Evolutionary conservation across 495 filamentous ascomycete species (phyloP).

Genomic region (Cudoniella acicularis): DNA sequence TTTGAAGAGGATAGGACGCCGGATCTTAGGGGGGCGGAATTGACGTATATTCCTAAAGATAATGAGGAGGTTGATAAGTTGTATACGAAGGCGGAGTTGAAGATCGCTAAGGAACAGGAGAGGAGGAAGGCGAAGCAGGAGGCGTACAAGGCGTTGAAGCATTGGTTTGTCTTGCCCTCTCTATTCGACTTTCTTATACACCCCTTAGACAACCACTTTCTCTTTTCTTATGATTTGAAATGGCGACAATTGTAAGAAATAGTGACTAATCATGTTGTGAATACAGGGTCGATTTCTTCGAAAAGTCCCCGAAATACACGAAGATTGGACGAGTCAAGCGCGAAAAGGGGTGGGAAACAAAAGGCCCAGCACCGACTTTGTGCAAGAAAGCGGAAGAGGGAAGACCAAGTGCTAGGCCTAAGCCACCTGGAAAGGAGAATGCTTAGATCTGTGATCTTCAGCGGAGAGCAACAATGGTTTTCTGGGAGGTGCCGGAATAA

Average conservation of each 20-base stretch:
- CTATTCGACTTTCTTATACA: not conserved
- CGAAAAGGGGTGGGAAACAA: conserved; percentile 43
- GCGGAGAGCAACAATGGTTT: no score
- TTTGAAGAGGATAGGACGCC: conserved; percentile 80
- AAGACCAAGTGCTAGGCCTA: conserved; percentile 33
- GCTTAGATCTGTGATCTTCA: no score
- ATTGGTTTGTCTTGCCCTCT: conserved; percentile 42
- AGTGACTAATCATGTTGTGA: not conserved
- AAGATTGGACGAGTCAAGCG: conserved; percentile 63
- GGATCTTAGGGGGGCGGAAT: conserved; percentile 82
- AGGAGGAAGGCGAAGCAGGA: conserved; percentile 46
- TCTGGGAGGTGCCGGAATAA: no score
- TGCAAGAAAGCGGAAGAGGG: conserved; percentile 42
- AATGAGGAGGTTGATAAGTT: conserved; percentile 51
- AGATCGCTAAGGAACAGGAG: conserved; percentile 50
- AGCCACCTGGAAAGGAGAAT: conserved; percentile 32
- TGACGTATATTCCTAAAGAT: conserved; percentile 80
- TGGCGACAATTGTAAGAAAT: not conserved
- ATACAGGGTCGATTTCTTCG: conserved; percentile 67
- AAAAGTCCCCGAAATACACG: conserved; percentile 68
- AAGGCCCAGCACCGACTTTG: conserved; percentile 36
- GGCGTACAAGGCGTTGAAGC: conserved; percentile 53
- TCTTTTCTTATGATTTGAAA: not conserved
- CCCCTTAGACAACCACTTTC: not conserved
- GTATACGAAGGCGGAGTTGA: conserved; percentile 49